Evolutionary conservation across 2,329 filamentous ascomycete genomes (phyloP), one percentile per base, ranked within the genome.

Genomic region (Monosporascus sp.): DNA sequence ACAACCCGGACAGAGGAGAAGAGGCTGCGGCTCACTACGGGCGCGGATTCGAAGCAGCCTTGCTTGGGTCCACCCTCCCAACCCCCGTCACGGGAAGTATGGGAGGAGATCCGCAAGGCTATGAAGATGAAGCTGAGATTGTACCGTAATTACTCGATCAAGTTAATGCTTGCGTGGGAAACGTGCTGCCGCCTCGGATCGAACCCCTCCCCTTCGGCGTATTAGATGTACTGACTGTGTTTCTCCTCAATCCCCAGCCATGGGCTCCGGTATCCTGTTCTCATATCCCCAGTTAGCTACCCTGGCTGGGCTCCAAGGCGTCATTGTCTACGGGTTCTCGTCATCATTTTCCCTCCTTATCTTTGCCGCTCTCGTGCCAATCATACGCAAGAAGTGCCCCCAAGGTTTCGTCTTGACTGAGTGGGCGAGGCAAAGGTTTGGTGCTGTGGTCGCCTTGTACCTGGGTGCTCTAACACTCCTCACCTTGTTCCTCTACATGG

Each of bases 121-220:
- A 75, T 60, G 65, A 69, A 73, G 67, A 82, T 76, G 82, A 91
- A 83, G 89, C 89, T 93, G 89, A 94, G 89, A 93, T 87, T 86
- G 87, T 84, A 94, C 89, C 89, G 89, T 92, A 78, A 88, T 80
- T 86, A 93, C 89, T 93, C 89, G 89, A 94, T 89, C 89, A 94
- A 94, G 89, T 89, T 93, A 94, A 93, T 91, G 87, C 89, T 94
- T 94, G 89, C 89, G 89, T 93, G 89, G 86, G 89, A 88, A 93
- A 92, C 81, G 89, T 93, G 89, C 88, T 92, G 89, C 89, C 89
- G 88, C 88, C 88, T 90, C 84, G 76, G 73, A 74, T 69, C 72
- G 70, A 67, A 63, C 65, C 69, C 65, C 60, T 56, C 53, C 50
- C 50, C 59, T 58, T 51, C 49, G 37, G 49, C 48, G 48, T 60